Evolutionary conservation across 306 rosid species (phyloP).

Genomic region (Calophaca sinica): DNA sequence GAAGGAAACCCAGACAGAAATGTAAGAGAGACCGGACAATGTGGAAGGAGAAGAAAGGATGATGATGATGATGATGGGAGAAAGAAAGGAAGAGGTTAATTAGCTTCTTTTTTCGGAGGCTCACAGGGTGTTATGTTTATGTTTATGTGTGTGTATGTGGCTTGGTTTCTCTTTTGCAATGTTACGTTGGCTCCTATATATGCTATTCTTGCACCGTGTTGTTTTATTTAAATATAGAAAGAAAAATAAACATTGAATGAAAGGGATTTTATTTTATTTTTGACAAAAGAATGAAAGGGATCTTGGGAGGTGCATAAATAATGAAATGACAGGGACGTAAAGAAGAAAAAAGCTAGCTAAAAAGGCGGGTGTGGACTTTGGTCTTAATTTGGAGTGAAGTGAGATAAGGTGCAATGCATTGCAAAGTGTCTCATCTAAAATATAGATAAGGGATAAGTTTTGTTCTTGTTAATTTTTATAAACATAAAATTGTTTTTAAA

Average conservation of each 20-base stretch:
- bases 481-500: no score
- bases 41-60: conserved; percentile 50
- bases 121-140: conserved; percentile 40
- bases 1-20: conserved; percentile 42
- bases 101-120: conserved; percentile 4
- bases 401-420: neutral
- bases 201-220: neutral
- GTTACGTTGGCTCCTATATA: neutral
- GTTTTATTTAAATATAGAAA: neutral
- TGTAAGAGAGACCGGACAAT: conserved; percentile 59
- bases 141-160: neutral
- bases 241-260: neutral
- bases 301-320: neutral
- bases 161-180: neutral
- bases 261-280: neutral
- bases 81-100: neutral
- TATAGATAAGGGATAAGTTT: no score
- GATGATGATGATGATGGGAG: conserved; percentile 33
- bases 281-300: no score
- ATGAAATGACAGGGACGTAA: neutral
- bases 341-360: neutral
- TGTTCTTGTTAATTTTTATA: no score
- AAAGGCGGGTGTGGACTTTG: neutral
- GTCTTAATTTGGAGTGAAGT: neutral
- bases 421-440: no score